Evolutionary conservation across 2,329 filamentous ascomycete species (phyloP).

Genomic region (Penicillium vulpinum): DNA sequence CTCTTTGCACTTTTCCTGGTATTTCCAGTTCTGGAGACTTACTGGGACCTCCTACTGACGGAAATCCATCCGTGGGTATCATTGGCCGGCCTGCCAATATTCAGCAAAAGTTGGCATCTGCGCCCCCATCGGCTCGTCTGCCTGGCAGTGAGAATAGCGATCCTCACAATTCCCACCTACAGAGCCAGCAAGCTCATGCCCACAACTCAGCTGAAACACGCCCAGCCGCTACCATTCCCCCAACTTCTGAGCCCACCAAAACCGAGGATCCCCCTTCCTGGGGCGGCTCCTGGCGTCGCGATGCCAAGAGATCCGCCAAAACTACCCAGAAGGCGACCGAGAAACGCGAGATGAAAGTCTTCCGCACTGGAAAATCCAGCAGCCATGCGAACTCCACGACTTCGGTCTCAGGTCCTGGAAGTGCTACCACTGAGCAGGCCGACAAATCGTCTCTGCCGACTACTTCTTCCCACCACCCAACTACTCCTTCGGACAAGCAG

Average conservation of each 20-base stretch:
- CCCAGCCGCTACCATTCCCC: conserved; percentile 10
- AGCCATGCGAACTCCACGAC: conserved; percentile 41
- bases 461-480: conserved; percentile 16
- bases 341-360: conserved; percentile 76
- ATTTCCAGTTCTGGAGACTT: conserved; percentile 6
- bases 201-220: conserved; percentile 7
- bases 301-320: conserved; percentile 32
- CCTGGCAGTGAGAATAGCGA: conserved; percentile 27
- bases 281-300: conserved; percentile 68
- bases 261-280: conserved; percentile 50
- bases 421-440: conserved; percentile 11
- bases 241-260: conserved; percentile 22
- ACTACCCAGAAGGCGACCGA: conserved; percentile 40
- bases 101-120: conserved; percentile 29
- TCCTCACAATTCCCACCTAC: conserved; percentile 19
- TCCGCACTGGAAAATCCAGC: conserved; percentile 70
- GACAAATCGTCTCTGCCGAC: conserved; percentile 5
- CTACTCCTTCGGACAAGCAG: conserved; percentile 29
- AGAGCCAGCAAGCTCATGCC: conserved; percentile 3
- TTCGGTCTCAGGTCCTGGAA: conserved; percentile 17
- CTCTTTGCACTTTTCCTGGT: conserved; percentile 62
- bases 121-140: conserved; percentile 24
- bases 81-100: conserved; percentile 33
- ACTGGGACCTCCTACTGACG: conserved; percentile 17
- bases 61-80: conserved; percentile 31